Conservation (phyloP, 1,139 yeast species). For the Taphrina communis region DNA sequence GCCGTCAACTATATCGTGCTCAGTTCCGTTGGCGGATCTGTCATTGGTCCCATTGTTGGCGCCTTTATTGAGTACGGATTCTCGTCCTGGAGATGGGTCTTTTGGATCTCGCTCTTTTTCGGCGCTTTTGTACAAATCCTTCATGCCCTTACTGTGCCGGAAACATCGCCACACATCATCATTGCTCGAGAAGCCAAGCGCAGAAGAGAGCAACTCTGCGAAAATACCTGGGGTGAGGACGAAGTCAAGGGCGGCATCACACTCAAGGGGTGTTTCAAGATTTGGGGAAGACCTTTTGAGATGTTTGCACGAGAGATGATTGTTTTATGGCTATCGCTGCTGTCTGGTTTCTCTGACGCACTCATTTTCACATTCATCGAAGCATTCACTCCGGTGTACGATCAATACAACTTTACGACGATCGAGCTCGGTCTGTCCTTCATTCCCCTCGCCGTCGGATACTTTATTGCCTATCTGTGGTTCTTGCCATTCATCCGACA, state of each 20-base stretch:
- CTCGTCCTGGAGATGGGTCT: constrained; percentile 52
- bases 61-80: constrained; percentile 52
- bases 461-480: constrained; percentile 50
- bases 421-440: constrained; percentile 52
- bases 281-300: constrained; percentile 54
- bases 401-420: constrained; percentile 48
- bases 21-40: constrained; percentile 55
- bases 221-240: constrained; percentile 52
- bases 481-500: constrained; percentile 52
- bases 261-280: constrained; percentile 46
- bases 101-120: constrained; percentile 55
- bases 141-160: constrained; percentile 53
- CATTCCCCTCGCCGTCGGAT: constrained; percentile 52
- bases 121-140: constrained; percentile 52
- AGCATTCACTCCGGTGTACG: constrained; percentile 53
- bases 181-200: constrained; percentile 54
- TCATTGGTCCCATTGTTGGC: constrained; percentile 55
- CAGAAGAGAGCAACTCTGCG: constrained; percentile 51
- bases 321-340: constrained; percentile 54
- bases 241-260: constrained; percentile 47
- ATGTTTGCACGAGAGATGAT: constrained; percentile 55
- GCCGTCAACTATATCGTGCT: constrained; percentile 55
- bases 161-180: constrained; percentile 53
- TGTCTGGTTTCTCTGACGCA: constrained; percentile 55
- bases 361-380: constrained; percentile 55